A percentile compares a stretch with the other conserved stretches of the same genome.
Conservation (phyloP, 306 rosid genomes). For the Castanea mollissima region DNA sequence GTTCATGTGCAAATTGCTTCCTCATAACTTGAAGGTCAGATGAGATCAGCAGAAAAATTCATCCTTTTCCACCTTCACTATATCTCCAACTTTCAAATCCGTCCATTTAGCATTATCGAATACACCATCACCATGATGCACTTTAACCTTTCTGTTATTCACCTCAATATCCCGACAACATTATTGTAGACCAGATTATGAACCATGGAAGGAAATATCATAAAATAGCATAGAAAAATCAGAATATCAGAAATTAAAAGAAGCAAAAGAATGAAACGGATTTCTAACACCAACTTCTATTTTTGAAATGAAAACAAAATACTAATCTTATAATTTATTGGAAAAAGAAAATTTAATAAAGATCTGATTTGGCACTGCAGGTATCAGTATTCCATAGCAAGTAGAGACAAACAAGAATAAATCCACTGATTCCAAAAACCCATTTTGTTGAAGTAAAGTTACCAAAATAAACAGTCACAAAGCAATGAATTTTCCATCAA, state of each 20-base stretch:
- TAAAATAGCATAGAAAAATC: slow-evolving; percentile 3
- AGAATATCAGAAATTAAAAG: neutral
- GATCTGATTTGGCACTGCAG: neutral
- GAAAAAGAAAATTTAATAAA: neutral
- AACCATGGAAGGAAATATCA: neutral
- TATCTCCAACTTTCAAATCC: slow-evolving; percentile 85
- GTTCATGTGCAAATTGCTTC: slow-evolving; percentile 85
- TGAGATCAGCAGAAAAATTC: slow-evolving; percentile 96
- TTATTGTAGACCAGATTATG: slow-evolving; percentile 29
- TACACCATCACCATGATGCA: slow-evolving; percentile 56
- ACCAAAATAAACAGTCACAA: neutral
- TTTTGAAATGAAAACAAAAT: neutral
- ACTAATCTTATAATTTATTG: neutral
- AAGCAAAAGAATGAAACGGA: neutral
- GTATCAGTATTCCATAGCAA: neutral
- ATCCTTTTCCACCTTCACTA: slow-evolving; percentile 89
- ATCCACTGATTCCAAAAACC: neutral
- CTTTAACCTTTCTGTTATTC: slow-evolving; percentile 82
- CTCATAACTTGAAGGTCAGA: slow-evolving; percentile 84
- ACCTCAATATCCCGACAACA: slow-evolving; percentile 78
- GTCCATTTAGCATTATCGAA: slow-evolving; percentile 74
- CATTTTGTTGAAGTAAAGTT: neutral
- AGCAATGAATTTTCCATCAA: neutral
- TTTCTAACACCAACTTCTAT: neutral
- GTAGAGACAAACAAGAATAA: neutral